Conservation (phyloP, 2,329 filamentous ascomycete species). For the Xylaria hypoxylon region DNA sequence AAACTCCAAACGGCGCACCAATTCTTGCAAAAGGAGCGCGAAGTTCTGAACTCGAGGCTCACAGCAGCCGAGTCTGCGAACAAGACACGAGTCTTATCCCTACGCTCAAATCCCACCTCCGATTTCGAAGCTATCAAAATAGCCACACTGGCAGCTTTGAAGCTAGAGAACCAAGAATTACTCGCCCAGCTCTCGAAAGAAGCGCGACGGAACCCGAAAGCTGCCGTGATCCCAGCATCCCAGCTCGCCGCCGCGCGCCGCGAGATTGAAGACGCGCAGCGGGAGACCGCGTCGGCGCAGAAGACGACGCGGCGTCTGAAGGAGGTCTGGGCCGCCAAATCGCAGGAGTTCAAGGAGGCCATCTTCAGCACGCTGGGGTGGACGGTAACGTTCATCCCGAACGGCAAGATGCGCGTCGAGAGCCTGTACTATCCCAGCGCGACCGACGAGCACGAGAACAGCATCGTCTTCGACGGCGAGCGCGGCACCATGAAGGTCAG, state of each 20-base stretch:
- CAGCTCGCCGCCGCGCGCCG: slow-evolving; percentile 80
- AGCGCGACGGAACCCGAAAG: slow-evolving; percentile 55
- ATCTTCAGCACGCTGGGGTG: slow-evolving; percentile 93
- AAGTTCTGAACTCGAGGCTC: slow-evolving; percentile 80
- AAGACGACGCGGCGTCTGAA: slow-evolving; percentile 89
- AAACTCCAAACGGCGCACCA: slow-evolving; percentile 80
- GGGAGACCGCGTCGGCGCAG: slow-evolving; percentile 77
- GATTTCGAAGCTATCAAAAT: slow-evolving; percentile 87
- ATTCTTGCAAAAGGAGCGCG: slow-evolving; percentile 74
- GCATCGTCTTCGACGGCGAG: slow-evolving; percentile 89
- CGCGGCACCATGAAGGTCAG: slow-evolving; percentile 98
- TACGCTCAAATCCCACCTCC: slow-evolving; percentile 92
- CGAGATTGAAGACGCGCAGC: slow-evolving; percentile 77
- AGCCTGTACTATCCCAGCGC: slow-evolving; percentile 81
- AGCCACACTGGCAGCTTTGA: slow-evolving; percentile 79
- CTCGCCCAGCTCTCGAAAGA: slow-evolving; percentile 74
- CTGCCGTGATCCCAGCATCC: slow-evolving; percentile 78
- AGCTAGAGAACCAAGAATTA: slow-evolving; percentile 86
- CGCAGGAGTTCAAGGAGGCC: slow-evolving; percentile 93
- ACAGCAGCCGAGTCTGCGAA: slow-evolving; percentile 72
- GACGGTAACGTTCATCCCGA: slow-evolving; percentile 96
- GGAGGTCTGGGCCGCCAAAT: slow-evolving; percentile 92
- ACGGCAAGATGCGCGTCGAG: slow-evolving; percentile 93
- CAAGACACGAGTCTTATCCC: slow-evolving; percentile 83
- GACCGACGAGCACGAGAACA: slow-evolving; percentile 77